Evolutionary conservation across 176 grass and related monocot species (phyloP), one percentile per base, ranked within the genome.

Genomic region (Melocanna baccifera): DNA sequence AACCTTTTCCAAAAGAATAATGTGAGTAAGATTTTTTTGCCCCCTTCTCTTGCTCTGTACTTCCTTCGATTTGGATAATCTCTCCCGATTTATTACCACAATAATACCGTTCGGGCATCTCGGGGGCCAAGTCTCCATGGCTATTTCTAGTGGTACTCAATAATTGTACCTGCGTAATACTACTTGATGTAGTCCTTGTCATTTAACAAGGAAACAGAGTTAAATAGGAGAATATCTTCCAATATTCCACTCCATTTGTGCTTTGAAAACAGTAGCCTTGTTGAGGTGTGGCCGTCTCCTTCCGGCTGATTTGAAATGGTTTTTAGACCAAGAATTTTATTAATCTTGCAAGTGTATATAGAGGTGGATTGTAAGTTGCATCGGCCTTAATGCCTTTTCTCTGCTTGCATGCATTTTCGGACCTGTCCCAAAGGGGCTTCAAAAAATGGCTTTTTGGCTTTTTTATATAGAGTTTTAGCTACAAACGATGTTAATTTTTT

Each of bases 61-160:
- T 19, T 40, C 18, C 52, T 52, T 58, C 69, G 28, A 7, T 62
- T 39, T 63, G 75, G 69, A 62, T 73, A 69, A 84, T 36, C 61
- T 34, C 59, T 26, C 23, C 1, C 14, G 34, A 16, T 70, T 87
- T 87, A 19, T 80, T 80, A 81, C 48, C 14, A 30, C 81, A 45
- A 68, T 67, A 18, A 83, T 45, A 45, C 10, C 69, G 20, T 79
- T 45, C 16, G 12, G 11, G 28, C 80, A 62, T 42, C 84, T 84
- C 84, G 89, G 53, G 80, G 18, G 30, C 67, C 67, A 84, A 80
- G 51, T 63, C 77, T 43, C 22, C 10, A 25, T 42, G 39, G 30
- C 30, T 85, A 76, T 86, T 89, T 87, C 42, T 69, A 47, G 15
- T 18, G 34, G 34, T 53, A 80, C 69, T 46, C 75, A 68, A 9